These are phyloP conservation scores for Staphylotrichum tortipilum DNA, from an alignment of 495 filamentous ascomycete species.

Conservation along the genomic window DNA sequence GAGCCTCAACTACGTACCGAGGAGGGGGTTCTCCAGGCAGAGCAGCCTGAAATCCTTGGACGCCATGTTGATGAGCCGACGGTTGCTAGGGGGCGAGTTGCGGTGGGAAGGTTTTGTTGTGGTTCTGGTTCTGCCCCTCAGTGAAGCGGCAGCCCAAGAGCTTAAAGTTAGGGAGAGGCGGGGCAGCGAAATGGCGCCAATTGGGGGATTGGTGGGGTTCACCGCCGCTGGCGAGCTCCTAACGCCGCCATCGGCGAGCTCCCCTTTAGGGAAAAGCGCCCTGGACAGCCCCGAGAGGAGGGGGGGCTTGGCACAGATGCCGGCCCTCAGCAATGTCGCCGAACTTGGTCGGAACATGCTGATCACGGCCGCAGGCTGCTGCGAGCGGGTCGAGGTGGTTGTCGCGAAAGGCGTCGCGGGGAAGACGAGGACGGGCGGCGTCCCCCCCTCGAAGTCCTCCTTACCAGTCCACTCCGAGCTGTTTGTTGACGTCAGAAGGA, in stretches of 20 bases:
- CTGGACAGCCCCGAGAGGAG: slow-evolving; percentile 1
- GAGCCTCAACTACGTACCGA: slow-evolving; percentile 53
- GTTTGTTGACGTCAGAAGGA: slow-evolving; percentile 8
- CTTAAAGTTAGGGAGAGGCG: slow-evolving; percentile 13
- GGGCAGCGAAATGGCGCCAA: too few species aligned
- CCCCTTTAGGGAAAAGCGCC: background rate
- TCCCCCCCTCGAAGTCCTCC: too few species aligned
- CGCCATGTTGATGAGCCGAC: slow-evolving; percentile 50
- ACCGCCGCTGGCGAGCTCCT: background rate
- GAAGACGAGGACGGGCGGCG: too few species aligned
- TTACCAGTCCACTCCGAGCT: too few species aligned
- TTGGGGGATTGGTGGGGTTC: slow-evolving; percentile 14
- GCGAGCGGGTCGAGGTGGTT: background rate
- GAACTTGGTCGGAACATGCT: slow-evolving; percentile 16
- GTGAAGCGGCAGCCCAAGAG: slow-evolving; percentile 2
- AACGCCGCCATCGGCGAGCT: slow-evolving; percentile 14
- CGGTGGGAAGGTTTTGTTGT: slow-evolving; percentile 13
- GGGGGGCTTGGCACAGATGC: slow-evolving; percentile 15
- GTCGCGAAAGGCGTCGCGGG: too few species aligned
- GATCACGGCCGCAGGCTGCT: background rate
- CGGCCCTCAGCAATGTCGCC: slow-evolving; percentile 2
- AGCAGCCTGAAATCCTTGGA: slow-evolving; percentile 74
- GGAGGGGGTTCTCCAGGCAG: slow-evolving; percentile 91
- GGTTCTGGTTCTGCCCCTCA: too few species aligned
- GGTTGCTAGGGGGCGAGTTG: slow-evolving; percentile 9